phyloP scores from a whole-genome alignment of 2,329 filamentous ascomycete genomes.

The Alternaria tenuissima region DNA sequence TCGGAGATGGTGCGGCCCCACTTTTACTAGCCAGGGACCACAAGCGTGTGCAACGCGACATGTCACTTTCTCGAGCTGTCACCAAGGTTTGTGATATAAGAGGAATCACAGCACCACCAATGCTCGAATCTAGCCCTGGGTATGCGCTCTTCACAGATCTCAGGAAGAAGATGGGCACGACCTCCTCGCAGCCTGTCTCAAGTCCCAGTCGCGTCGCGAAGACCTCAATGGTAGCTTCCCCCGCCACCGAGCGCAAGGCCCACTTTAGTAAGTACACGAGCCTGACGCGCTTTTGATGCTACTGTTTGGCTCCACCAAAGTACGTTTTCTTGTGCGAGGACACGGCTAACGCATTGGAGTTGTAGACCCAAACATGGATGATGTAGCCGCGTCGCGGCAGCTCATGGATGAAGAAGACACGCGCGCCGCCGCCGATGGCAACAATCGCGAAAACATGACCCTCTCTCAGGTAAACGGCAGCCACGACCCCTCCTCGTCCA shows the following conservation, averaged over 20 bases:
- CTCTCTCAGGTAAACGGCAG: not conserved
- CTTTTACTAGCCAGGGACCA: not conserved
- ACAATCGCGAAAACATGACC: not conserved
- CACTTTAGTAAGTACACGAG: slow-evolving; percentile 27
- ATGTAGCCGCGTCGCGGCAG: slow-evolving; percentile 31
- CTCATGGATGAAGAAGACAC: slow-evolving; percentile 26
- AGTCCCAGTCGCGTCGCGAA: not conserved
- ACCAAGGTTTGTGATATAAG: not conserved
- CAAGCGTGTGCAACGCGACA: not conserved
- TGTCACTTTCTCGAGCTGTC: not conserved
- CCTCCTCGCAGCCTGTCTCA: slow-evolving; percentile 26
- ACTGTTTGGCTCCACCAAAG: not conserved
- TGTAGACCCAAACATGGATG: slow-evolving; percentile 29
- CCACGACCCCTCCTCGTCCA: not conserved
- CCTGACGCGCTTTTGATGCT: not conserved
- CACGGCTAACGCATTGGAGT: slow-evolving; percentile 19
- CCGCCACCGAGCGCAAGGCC: slow-evolving; percentile 14
- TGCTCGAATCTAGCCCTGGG: slow-evolving; percentile 5
- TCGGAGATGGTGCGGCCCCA: not conserved
- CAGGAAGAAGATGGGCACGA: slow-evolving; percentile 21
- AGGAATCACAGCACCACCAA: not conserved
- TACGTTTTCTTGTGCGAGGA: not conserved
- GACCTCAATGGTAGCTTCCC: slow-evolving; percentile 13
- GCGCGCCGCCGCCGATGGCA: slow-evolving; percentile 8
- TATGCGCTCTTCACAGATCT: slow-evolving; percentile 7